Conservation (phyloP, 305 asterid genomes). For the Plantago coronopus region DNA sequence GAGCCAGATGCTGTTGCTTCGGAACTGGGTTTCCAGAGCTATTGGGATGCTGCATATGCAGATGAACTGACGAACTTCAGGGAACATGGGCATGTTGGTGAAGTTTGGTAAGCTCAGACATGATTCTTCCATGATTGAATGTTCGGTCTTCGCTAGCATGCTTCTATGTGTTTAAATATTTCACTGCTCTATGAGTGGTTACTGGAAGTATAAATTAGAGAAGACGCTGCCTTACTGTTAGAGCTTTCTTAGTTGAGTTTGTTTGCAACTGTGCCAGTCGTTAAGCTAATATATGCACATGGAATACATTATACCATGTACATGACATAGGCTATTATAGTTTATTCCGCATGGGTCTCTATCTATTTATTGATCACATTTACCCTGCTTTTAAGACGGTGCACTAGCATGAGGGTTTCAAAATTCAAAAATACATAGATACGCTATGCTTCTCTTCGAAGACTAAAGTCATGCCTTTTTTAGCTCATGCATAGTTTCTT, state of each 20-base stretch:
- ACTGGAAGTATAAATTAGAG: not conserved
- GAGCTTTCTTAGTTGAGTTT: too few species aligned
- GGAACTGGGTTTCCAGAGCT: slow-evolving; percentile 91
- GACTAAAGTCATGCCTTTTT: not conserved
- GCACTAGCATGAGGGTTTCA: not conserved
- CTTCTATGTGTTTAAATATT: not conserved
- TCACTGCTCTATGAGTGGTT: not conserved
- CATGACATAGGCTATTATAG: too few species aligned
- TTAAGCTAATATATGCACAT: too few species aligned
- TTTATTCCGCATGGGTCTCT: too few species aligned
- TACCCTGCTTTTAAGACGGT: too few species aligned
- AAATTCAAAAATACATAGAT: not conserved
- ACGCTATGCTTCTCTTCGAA: not conserved
- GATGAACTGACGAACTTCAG: slow-evolving; percentile 82
- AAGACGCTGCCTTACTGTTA: too few species aligned
- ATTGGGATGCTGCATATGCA: slow-evolving; percentile 90
- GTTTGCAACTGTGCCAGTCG: too few species aligned
- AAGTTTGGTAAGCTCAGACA: slow-evolving; percentile 67
- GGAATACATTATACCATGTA: too few species aligned
- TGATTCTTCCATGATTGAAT: slow-evolving; percentile 2
- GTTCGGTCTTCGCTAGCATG: not conserved
- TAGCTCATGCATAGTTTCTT: not conserved
- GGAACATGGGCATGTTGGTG: slow-evolving; percentile 95
- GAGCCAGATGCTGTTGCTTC: slow-evolving; percentile 80
- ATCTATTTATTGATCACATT: too few species aligned